These are phyloP conservation scores for Turnera subulata DNA, from an alignment of 345 rosid species.

Conservation along the genomic window DNA sequence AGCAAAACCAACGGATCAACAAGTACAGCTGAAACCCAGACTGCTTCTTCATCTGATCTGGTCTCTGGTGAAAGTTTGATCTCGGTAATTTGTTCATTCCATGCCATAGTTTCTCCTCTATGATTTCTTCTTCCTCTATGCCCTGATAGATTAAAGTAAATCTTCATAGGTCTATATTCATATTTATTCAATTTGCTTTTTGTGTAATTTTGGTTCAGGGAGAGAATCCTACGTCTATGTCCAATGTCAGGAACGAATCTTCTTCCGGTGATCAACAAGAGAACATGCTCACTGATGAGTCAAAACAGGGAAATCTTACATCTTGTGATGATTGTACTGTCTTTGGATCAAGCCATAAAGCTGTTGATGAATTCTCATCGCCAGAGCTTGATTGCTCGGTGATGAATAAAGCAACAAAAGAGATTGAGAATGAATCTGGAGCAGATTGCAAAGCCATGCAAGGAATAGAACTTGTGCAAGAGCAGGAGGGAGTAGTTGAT, in stretches of 20 bases:
- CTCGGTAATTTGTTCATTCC: constrained; percentile 13
- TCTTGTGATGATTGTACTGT: constrained; percentile 2
- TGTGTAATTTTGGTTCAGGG: constrained; percentile 28
- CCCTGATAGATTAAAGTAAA: too few relatives aligned
- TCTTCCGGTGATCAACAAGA: constrained; percentile 6
- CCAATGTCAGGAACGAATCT: constrained; percentile 12
- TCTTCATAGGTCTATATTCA: too few relatives aligned
- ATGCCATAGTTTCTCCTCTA: background rate
- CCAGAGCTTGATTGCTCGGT: constrained; percentile 5
- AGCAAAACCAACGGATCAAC: constrained; percentile 19
- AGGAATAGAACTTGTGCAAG: background rate
- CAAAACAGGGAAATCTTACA: constrained; percentile 13
- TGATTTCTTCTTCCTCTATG: background rate
- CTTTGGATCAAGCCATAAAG: background rate
- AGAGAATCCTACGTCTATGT: constrained; percentile 11
- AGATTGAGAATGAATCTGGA: constrained; percentile 3
- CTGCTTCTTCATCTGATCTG: constrained; percentile 12
- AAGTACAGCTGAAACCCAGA: background rate
- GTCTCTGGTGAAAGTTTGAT: constrained; percentile 10
- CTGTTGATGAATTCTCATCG: constrained; percentile 12
- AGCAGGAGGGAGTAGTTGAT: constrained; percentile 6
- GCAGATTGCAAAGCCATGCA: background rate
- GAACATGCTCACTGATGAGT: constrained; percentile 14
- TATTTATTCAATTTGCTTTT: too few relatives aligned
- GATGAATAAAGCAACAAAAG: background rate